Conservation (phyloP, 768 basidiomycete species). For the Erythrobasidium yunnanense region DNA sequence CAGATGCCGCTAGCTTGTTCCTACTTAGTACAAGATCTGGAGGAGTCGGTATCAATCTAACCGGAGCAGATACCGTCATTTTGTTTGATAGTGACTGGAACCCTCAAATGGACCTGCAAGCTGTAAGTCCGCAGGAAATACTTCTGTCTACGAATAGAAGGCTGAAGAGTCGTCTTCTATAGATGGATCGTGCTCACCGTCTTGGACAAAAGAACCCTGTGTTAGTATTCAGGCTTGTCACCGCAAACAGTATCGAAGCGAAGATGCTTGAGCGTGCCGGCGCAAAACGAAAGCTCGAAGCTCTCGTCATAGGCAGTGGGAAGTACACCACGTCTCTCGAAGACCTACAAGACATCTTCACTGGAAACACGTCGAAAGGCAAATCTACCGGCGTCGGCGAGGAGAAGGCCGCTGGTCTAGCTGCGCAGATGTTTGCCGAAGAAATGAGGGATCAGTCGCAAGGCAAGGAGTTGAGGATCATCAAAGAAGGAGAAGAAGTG, state of each 20-base stretch:
- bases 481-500: constrained; percentile 61
- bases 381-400: not conserved
- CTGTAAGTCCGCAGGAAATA: constrained; percentile 47
- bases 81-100: constrained; percentile 88
- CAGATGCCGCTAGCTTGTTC: constrained; percentile 52
- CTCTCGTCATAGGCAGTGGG: constrained; percentile 86
- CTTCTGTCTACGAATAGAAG: not conserved
- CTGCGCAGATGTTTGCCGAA: constrained; percentile 17
- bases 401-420: constrained; percentile 3
- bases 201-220: constrained; percentile 55
- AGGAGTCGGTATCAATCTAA: constrained; percentile 68
- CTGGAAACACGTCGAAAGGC: constrained; percentile 26
- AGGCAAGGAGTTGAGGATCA: constrained; percentile 79
- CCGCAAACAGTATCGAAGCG: constrained; percentile 78
- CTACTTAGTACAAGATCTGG: constrained; percentile 68
- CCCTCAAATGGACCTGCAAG: constrained; percentile 93
- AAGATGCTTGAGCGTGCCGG: constrained; percentile 44
- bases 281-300: constrained; percentile 66
- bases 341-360: constrained; percentile 48
- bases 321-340: constrained; percentile 30
- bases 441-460: constrained; percentile 53
- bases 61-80: constrained; percentile 78
- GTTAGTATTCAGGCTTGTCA: constrained; percentile 75
- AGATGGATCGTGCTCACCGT: constrained; percentile 72
- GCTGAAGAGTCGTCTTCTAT: not conserved